Evolutionary conservation across 495 filamentous ascomycete species (phyloP), one percentile per base, ranked within the genome.

Genomic region (Amniculicola lignicola): DNA sequence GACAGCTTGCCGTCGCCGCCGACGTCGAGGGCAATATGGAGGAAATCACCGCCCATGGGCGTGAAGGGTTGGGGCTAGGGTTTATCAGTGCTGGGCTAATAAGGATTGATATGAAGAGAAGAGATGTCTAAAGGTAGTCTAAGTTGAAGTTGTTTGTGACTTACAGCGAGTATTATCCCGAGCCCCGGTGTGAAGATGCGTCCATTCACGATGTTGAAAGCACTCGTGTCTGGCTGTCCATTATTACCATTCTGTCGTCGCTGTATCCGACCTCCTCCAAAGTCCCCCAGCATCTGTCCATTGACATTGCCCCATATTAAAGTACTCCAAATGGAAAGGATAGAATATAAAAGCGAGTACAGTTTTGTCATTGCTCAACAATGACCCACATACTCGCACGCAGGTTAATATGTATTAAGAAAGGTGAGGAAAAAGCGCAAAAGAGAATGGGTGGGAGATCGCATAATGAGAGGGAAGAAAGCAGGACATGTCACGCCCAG

Each of bases 21-120:
- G 31, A 86, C 78, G 63, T 87, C 83, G 39, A 87, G 76, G 38
- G 83, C 79, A 41, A 87, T 70, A 40, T 87, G 82, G 22, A 87
- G 76, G 31, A 70, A 75, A 51, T 85, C 80, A 69, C 82, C 84
- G 40, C 84, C 84, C 31, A 84, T 65, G 4, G 84, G 82, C 4
- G 83, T 86, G 44, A 79, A 77, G 27, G 84, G 84, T 62, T 87
- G 83, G 11, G 83, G 84, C 39, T 65, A 45, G 12, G 15, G 51
- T 24, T 31, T 36, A 37, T 31, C 15, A 16, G 16, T 47, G 3
- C 19, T 21, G 12, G 10, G n/a, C 25, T 15, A 43, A 2, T 5
- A 16, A n/a, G n/a, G n/a, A n/a, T n/a, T n/a, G n/a, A n/a, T n/a
- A n/a, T n/a, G n/a, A n/a, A n/a, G n/a, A n/a, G n/a, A n/a, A n/a